These are phyloP conservation scores for Tolypocladium endophyticum DNA, from an alignment of 2,329 filamentous ascomycete genomes.

Conservation along the genomic window DNA sequence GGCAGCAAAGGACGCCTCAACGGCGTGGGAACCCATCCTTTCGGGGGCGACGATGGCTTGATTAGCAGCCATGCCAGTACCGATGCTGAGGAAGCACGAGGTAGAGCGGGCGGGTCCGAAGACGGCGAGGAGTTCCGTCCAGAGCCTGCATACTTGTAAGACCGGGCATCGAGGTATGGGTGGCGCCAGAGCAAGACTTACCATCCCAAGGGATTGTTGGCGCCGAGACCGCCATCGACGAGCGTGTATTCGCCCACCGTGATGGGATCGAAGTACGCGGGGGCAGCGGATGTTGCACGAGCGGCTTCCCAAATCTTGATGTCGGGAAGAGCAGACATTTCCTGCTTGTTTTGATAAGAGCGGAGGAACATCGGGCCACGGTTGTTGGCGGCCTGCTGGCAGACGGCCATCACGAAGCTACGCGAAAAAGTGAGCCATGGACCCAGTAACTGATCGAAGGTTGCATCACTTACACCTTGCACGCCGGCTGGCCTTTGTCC, in stretches of 20 bases:
- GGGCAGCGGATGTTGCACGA: conserved; percentile 3
- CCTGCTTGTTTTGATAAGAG: conserved; percentile 4
- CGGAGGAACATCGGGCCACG: conserved; percentile 1
- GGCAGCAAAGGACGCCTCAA: background rate
- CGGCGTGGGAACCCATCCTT: background rate
- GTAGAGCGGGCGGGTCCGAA: conserved; percentile 5
- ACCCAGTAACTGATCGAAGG: background rate
- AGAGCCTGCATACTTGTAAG: background rate
- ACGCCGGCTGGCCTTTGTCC: background rate
- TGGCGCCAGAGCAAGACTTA: background rate
- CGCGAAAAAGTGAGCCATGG: background rate
- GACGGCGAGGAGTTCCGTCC: conserved; percentile 4
- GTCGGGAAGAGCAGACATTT: conserved; percentile 1
- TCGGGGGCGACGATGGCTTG: background rate
- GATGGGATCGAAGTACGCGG: conserved; percentile 2
- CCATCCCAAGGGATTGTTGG: conserved; percentile 1
- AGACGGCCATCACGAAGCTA: conserved; percentile 4
- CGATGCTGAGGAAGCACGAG: conserved; percentile 7
- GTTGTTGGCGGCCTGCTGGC: background rate
- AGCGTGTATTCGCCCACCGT: conserved; percentile 1
- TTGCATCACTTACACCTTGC: background rate
- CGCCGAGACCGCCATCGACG: conserved; percentile 4
- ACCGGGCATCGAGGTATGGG: background rate
- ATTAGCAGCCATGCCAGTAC: conserved; percentile 2
- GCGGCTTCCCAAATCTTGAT: conserved; percentile 6